Base-by-base conservation (phyloP, 192 early-diverging fungal genomes). In the Jimgerdemannia lactiflua region DNA sequence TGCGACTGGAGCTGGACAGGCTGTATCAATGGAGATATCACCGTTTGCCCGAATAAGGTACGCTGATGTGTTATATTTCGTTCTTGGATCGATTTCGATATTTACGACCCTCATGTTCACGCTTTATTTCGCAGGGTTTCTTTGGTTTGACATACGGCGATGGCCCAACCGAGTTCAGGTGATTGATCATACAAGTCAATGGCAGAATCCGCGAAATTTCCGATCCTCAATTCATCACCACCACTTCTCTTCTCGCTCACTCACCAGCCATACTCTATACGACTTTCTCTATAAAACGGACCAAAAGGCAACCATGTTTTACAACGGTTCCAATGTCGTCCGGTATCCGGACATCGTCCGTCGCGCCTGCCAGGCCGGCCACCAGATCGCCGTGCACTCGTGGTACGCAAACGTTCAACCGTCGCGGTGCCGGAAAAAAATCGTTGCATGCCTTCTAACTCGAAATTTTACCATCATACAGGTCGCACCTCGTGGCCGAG, bases 401-500 rank as follows among this genome's bases (percentile, higher is more conserved):
- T 87, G 82, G 83, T 86, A 29, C 29, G 29, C 29, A 29, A 29
- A 29, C 29, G 29, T 29, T 29, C 29, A 81, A 29, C 29, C 29
- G 29, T 29, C 1, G 29, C 29, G 29, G 29, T 29, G 29, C 1
- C 29, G 29, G 29, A 29, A 29, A 29, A 29, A 29, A n/a, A n/a
- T n/a, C n/a, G n/a, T 29, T 29, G 29, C 29, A 29, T 29, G 29
- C 29, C 29, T 29, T 29, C 29, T 29, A 29, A 29, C 29, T 29
- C 29, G 29, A 29, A 29, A 29, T 29, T 29, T 29, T 29, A 29
- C 1, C 29, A 29, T 29, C 1, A 29, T 29, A 29, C 29, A 29
- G 88, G 88, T 84, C 80, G 6, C 89, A 90, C 77, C 77, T 87
- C 18, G 87, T 91, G 59, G 88, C 91, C 63, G 87, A 92, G 65